phyloP scores from a whole-genome alignment of 1,284 basidiomycete genomes.

The Coniferiporia weirii region DNA sequence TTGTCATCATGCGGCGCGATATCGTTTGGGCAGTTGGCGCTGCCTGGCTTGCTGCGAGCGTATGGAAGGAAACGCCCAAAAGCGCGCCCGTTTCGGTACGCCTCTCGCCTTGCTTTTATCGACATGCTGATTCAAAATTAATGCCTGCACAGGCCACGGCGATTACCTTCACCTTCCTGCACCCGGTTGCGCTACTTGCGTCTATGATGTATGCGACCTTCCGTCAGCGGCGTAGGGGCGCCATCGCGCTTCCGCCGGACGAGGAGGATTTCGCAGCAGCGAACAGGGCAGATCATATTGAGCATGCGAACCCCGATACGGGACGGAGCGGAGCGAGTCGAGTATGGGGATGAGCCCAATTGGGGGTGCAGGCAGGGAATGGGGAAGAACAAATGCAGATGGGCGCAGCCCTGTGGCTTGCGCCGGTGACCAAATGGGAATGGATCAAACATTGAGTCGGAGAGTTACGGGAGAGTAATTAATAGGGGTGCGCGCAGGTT shows the following conservation, averaged over 20 bases:
- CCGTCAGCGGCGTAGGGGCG: constrained; percentile 25
- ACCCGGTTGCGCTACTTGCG: constrained; percentile 48
- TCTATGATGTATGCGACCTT: constrained; percentile 36
- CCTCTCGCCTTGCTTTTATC: constrained; percentile 16
- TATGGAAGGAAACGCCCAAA: constrained; percentile 58
- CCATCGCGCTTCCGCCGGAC: constrained; percentile 43
- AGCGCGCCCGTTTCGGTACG: constrained; percentile 57
- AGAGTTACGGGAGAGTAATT: no score
- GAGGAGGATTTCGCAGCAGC: constrained; percentile 24
- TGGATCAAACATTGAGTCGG: no score
- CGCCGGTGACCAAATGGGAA: no score
- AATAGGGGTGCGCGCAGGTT: no score
- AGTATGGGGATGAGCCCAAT: not conserved
- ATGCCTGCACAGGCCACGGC: constrained; percentile 40
- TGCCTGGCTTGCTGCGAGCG: constrained; percentile 61
- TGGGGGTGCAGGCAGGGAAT: no score
- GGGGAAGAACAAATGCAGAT: no score
- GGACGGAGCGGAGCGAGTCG: not conserved
- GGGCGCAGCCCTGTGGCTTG: no score
- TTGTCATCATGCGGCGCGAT: constrained; percentile 52
- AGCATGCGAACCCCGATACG: not conserved
- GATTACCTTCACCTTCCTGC: constrained; percentile 53
- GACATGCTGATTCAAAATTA: not conserved
- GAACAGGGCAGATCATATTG: not conserved
- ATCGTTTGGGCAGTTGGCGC: constrained; percentile 68